Evolutionary conservation across 805 yeast genomes (phyloP).

Genomic region (Lipomyces oligophaga): DNA sequence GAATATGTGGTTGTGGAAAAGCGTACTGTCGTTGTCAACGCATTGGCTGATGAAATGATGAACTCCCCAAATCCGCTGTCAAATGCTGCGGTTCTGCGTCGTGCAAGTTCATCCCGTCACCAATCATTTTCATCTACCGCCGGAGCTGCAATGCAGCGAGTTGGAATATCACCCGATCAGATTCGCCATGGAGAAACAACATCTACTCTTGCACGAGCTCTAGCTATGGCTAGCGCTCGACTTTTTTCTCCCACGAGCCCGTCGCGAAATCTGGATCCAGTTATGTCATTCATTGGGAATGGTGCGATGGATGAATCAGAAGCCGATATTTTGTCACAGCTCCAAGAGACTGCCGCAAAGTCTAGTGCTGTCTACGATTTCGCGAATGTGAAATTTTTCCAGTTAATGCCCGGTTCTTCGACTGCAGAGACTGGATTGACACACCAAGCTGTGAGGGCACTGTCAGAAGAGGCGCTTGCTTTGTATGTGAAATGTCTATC

Average conservation of each 20-base stretch:
- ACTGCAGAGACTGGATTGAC: constrained; percentile 31
- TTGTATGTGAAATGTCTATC: constrained; percentile 81
- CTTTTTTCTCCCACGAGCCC: constrained; percentile 55
- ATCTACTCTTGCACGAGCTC: constrained; percentile 81
- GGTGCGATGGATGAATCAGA: constrained; percentile 22
- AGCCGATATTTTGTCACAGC: constrained; percentile 8
- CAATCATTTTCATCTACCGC: constrained; percentile 1
- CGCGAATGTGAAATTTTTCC: constrained; percentile 88
- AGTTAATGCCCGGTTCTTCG: constrained; percentile 67
- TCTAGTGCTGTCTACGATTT: constrained; percentile 83
- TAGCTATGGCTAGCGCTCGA: constrained; percentile 82
- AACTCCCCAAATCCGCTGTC: constrained; percentile 15
- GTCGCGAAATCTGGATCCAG: not conserved
- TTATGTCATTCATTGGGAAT: constrained; percentile 2
- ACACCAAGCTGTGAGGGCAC: constrained; percentile 39
- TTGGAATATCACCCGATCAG: not conserved
- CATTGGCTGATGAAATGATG: constrained; percentile 88
- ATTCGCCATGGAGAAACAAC: constrained; percentile 42
- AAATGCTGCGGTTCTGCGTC: constrained; percentile 12
- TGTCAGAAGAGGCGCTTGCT: constrained; percentile 83
- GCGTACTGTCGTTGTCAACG: constrained; percentile 90
- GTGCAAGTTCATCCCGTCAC: constrained; percentile 13
- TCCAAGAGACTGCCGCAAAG: constrained; percentile 62
- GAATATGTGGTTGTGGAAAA: constrained; percentile 95
- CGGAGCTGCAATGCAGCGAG: not conserved